Evolutionary conservation across 1,284 basidiomycete species (phyloP).

Genomic region (Pterulicium gracile): DNA sequence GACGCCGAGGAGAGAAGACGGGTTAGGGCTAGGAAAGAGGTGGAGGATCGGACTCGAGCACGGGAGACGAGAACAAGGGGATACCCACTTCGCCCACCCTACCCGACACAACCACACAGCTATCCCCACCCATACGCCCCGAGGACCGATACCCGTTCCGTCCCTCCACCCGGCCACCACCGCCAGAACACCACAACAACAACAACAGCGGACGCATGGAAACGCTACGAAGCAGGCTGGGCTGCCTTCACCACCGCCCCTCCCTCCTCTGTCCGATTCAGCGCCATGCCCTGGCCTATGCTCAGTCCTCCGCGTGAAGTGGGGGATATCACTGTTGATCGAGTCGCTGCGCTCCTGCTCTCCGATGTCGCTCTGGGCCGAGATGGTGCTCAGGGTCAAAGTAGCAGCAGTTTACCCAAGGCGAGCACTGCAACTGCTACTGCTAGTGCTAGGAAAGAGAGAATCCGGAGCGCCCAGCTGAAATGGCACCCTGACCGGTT

Average conservation of each 20-base stretch:
- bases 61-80: slow-evolving; percentile 22
- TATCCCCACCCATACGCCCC: slow-evolving; percentile 15
- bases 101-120: slow-evolving; percentile 16
- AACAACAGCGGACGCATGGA: slow-evolving; percentile 38
- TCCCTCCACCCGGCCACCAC: too few species aligned
- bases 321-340: slow-evolving; percentile 37
- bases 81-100: slow-evolving; percentile 25
- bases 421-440: slow-evolving; percentile 50
- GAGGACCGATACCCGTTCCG: too few species aligned
- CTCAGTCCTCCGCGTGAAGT: slow-evolving; percentile 27
- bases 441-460: slow-evolving; percentile 44
- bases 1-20: slow-evolving; percentile 16
- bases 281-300: slow-evolving; percentile 62
- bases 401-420: too few species aligned
- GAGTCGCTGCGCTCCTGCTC: slow-evolving; percentile 45
- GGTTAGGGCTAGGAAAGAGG: slow-evolving; percentile 29
- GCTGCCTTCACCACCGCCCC: slow-evolving; percentile 25
- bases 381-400: too few species aligned
- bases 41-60: slow-evolving; percentile 25
- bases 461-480: slow-evolving; percentile 51
- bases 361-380: too few species aligned
- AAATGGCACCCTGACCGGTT: slow-evolving; percentile 76
- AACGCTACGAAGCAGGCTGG: slow-evolving; percentile 54
- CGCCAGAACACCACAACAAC: slow-evolving; percentile 3
- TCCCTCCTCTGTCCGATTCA: slow-evolving; percentile 39